These are phyloP conservation scores for Lactifluus hygrophoroides DNA, from an alignment of 768 basidiomycete species.

Conservation along the genomic window DNA sequence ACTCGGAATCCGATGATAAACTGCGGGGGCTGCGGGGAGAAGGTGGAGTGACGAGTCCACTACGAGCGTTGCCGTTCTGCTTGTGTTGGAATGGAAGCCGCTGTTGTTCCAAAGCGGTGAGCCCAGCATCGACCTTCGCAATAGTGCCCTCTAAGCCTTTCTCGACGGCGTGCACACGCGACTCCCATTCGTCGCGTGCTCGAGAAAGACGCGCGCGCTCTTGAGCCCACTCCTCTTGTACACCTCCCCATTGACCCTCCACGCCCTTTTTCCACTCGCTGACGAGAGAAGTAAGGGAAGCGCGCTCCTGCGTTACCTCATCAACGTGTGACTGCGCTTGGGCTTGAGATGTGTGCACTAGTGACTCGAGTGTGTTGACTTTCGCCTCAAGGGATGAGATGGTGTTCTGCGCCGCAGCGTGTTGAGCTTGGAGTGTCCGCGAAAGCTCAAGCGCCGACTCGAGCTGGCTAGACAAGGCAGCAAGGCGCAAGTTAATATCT, in stretches of 20 bases:
- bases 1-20: constrained; percentile 50
- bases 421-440: constrained; percentile 65
- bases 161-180: constrained; percentile 44
- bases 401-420: constrained; percentile 65
- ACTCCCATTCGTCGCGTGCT: constrained; percentile 80
- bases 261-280: constrained; percentile 69
- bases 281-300: constrained; percentile 46
- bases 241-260: constrained; percentile 69
- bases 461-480: constrained; percentile 58
- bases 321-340: constrained; percentile 33
- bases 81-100: constrained; percentile 20
- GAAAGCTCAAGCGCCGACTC: constrained; percentile 69
- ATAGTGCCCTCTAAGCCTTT: constrained; percentile 42
- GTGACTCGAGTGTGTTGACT: constrained; percentile 55
- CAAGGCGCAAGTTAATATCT: constrained; percentile 56
- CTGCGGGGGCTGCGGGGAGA: constrained; percentile 71
- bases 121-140: constrained; percentile 27
- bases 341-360: constrained; percentile 44
- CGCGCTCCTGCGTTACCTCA: constrained; percentile 33
- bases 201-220: constrained; percentile 68
- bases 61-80: constrained; percentile 29
- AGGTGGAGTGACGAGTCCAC: constrained; percentile 65
- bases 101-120: constrained; percentile 32
- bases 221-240: constrained; percentile 74
- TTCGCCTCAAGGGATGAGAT: constrained; percentile 63